phyloP scores from a whole-genome alignment of 345 rosid species.

The Gossypium bickii region DNA sequence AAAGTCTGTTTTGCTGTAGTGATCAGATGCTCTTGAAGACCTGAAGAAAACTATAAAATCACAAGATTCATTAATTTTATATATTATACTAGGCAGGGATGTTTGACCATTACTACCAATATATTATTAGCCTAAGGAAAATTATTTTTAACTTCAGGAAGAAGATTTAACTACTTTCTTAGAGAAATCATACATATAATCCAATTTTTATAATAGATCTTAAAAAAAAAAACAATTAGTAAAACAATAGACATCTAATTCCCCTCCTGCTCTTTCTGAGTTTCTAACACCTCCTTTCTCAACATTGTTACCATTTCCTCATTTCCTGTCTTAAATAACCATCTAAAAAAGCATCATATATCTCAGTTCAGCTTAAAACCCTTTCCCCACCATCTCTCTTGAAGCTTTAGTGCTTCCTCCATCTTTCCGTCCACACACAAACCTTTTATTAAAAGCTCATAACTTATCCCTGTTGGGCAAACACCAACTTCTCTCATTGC shows the following conservation, averaged over 20 bases:
- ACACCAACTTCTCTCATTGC: slow-evolving; percentile 35
- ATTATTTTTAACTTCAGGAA: no score
- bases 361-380: slow-evolving; percentile 53
- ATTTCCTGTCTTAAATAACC: slow-evolving; percentile 51
- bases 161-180: no score
- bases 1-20: no score
- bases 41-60: no score
- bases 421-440: slow-evolving; percentile 55
- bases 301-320: slow-evolving; percentile 44
- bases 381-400: slow-evolving; percentile 82
- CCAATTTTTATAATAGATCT: no score
- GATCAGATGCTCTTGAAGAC: no score
- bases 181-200: no score
- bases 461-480: slow-evolving; percentile 47
- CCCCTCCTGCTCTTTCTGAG: slow-evolving; percentile 27
- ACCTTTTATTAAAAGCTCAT: slow-evolving; percentile 50
- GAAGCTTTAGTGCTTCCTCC: slow-evolving; percentile 72
- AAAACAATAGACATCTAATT: slow-evolving; percentile 1
- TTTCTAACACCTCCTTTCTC: slow-evolving; percentile 54
- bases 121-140: no score
- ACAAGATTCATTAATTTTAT: no score
- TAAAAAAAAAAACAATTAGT: no score
- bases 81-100: no score
- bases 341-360: slow-evolving; percentile 54
- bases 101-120: no score